A percentile compares a stretch with the other conserved stretches of the same genome.
These are phyloP conservation scores for Zymoseptoria tritici DNA, from an alignment of 2,329 filamentous ascomycete genomes.

Conservation along the genomic window DNA sequence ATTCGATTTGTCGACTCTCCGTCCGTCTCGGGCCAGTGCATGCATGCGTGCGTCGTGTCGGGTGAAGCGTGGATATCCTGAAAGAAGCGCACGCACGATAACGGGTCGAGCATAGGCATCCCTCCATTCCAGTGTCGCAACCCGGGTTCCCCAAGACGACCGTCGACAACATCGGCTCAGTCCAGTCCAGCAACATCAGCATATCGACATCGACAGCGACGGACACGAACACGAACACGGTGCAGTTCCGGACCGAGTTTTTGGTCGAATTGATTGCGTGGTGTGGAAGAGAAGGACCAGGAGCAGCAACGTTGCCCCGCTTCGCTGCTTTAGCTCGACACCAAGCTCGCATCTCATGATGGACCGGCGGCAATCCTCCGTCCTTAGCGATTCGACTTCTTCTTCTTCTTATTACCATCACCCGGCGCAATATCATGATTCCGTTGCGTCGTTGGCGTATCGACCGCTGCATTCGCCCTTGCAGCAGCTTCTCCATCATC, in stretches of 20 bases:
- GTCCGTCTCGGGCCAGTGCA: slow-evolving; percentile 11
- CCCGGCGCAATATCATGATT: slow-evolving; percentile 23
- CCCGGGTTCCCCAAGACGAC: neutral
- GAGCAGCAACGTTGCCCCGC: slow-evolving; percentile 16
- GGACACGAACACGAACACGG: neutral
- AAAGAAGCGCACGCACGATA: neutral
- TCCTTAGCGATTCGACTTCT: slow-evolving; percentile 17
- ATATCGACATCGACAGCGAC: neutral
- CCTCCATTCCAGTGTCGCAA: neutral
- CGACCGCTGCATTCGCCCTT: slow-evolving; percentile 33
- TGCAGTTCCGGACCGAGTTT: neutral
- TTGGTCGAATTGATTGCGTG: neutral
- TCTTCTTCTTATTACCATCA: slow-evolving; percentile 9
- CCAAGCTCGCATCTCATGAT: slow-evolving; percentile 18
- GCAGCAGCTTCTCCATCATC: slow-evolving; percentile 26
- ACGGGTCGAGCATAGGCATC: slow-evolving; percentile 1
- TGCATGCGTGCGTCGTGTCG: slow-evolving; percentile 14
- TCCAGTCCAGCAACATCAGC: neutral
- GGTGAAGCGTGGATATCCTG: slow-evolving; percentile 1
- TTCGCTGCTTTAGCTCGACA: slow-evolving; percentile 22
- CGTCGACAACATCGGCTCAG: neutral
- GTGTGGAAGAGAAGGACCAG: no score
- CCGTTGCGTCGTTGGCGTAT: slow-evolving; percentile 33
- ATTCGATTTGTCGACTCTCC: slow-evolving; percentile 2
- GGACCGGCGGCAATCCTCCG: slow-evolving; percentile 21